Evolutionary conservation across 106 monocot genomes (phyloP), one percentile per base, ranked within the genome.

Genomic region (Cymbidium sinense): DNA sequence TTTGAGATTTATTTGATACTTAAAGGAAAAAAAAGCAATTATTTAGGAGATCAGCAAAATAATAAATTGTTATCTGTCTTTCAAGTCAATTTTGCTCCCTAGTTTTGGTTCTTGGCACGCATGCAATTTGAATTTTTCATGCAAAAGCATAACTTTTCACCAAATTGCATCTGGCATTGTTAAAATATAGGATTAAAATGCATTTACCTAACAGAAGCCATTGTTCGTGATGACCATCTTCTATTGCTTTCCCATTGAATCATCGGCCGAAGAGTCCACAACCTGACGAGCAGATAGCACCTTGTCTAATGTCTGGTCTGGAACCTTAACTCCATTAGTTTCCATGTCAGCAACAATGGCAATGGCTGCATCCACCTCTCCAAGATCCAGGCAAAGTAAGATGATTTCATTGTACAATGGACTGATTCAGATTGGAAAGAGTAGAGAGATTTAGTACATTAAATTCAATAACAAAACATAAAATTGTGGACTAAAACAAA

Each of bases 311-410:
- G 94, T 98, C 73, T 94, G 81, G 80, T 92, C 98, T 2, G 91
- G 84, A 74, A 94, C 92, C 69, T 79, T 90, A 81, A 98, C 94
- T 77, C 94, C 94, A n/a, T 79, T 84, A 9, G 88, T 90, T 78
- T 94, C 98, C 98, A 98, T 87, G 77, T 92, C 92, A 18, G 98
- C 94, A 55, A 98, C 92, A 74, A 98, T 87, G 39, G 98, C 98
- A 77, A 98, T 83, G 61, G 98, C 98, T 7, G 94, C 98, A 80
- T 98, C 94, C 17, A 90, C 79, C 72, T 98, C 98, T 70, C 90
- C 88, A 76, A 98, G 90, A 78, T 98, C 98, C 17, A 98, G 90
- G 51, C 92, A 94, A 18, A 94, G 82, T 50, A 77, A 47, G 85
- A 98, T 90, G 39, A 90, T 84, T 81, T 98, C 98, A 77, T 94